phyloP scores from a whole-genome alignment of 805 yeast genomes.

The Saccharomycopsis sp. region DNA sequence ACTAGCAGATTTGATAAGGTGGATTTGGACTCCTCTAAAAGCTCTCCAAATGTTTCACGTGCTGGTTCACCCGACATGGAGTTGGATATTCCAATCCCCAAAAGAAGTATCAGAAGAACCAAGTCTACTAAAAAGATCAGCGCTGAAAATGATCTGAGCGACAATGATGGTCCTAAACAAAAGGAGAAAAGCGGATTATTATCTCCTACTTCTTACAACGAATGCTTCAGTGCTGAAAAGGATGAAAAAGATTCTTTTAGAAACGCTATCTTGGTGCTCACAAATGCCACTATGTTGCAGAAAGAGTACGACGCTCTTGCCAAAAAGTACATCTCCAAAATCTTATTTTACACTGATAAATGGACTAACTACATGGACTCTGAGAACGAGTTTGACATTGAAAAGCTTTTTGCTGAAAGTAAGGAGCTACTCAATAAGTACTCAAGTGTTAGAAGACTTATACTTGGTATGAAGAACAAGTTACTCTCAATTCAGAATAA shows the following conservation, averaged over 20 bases:
- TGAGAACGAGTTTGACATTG: slow-evolving; percentile 12
- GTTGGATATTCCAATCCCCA: slow-evolving; percentile 3
- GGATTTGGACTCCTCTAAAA: not conserved
- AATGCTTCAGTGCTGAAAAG: not conserved
- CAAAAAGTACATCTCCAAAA: slow-evolving; percentile 8
- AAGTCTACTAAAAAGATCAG: not conserved
- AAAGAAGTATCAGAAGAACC: slow-evolving; percentile 8
- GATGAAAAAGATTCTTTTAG: slow-evolving; percentile 10
- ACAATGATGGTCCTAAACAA: not conserved
- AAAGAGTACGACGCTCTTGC: slow-evolving; percentile 7
- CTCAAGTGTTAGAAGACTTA: slow-evolving; percentile 5
- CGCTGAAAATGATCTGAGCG: not conserved
- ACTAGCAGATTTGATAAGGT: not conserved
- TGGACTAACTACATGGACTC: slow-evolving; percentile 15
- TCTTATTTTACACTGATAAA: slow-evolving; percentile 15
- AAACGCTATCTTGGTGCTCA: slow-evolving; percentile 3
- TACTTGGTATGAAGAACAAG: slow-evolving; percentile 6
- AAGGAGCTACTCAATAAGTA: slow-evolving; percentile 4
- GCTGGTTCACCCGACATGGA: not conserved
- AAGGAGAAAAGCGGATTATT: not conserved
- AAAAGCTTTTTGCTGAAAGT: slow-evolving; percentile 11
- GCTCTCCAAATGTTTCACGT: not conserved
- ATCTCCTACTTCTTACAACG: not conserved
- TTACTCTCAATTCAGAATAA: slow-evolving; percentile 1
- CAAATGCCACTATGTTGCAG: slow-evolving; percentile 1